Evolutionary conservation across 1,284 basidiomycete genomes (phyloP).

Genomic region (Malassezia cuniculi): DNA sequence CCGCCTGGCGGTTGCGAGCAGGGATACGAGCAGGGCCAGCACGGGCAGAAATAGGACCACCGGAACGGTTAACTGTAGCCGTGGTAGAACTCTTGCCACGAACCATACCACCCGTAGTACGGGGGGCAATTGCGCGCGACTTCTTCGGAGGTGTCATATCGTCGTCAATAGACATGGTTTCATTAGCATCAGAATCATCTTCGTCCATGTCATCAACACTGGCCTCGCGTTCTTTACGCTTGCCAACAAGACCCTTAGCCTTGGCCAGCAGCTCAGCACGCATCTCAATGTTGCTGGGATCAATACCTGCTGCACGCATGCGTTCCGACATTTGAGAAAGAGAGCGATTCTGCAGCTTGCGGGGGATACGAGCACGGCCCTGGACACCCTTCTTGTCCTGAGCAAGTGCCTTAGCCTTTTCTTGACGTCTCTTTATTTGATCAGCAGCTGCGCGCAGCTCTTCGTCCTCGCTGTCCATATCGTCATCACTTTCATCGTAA

Average conservation of each 20-base stretch:
- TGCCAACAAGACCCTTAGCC: conserved; percentile 55
- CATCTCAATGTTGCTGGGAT: conserved; percentile 74
- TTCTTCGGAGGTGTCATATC: conserved; percentile 15
- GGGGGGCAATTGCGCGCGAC: conserved; percentile 53
- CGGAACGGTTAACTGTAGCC: conserved; percentile 27
- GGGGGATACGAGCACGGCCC: conserved; percentile 77
- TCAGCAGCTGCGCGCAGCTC: conserved; percentile 59
- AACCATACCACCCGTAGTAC: conserved; percentile 43
- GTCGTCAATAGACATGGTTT: conserved; percentile 49
- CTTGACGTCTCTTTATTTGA: conserved; percentile 55
- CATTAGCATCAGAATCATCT: conserved; percentile 47
- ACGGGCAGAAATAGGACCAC: conserved; percentile 30
- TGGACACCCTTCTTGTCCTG: conserved; percentile 78
- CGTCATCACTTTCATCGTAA: conserved; percentile 70
- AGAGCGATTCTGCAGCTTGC: conserved; percentile 60
- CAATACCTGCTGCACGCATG: conserved; percentile 73
- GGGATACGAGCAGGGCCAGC: conserved; percentile 38
- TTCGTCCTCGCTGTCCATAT: conserved; percentile 79
- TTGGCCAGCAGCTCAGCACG: conserved; percentile 74
- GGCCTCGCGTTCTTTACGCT: conserved; percentile 52
- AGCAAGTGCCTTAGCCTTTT: conserved; percentile 59
- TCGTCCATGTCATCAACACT: conserved; percentile 37
- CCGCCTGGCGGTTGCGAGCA: conserved; percentile 29
- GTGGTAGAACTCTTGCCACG: conserved; percentile 21
- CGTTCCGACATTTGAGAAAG: conserved; percentile 68